Conservation (phyloP, 179 eudicot species). For the Actinidia arguta region DNA sequence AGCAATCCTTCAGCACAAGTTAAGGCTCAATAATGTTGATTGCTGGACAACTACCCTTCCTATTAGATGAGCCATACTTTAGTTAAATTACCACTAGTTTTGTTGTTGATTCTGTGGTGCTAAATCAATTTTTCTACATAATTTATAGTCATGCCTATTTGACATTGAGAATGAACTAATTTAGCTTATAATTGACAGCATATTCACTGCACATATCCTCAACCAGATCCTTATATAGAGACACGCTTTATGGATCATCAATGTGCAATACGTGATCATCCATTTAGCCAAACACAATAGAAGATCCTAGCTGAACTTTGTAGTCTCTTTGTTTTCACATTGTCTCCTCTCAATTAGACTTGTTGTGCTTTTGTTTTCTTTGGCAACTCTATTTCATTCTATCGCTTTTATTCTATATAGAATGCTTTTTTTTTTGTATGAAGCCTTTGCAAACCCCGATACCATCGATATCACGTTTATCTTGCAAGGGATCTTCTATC, state of each 20-base stretch:
- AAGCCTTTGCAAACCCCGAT: conserved; percentile 53
- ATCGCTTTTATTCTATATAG: not conserved
- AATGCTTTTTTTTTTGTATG: conserved; percentile 23
- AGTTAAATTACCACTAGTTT: not conserved
- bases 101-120: not conserved
- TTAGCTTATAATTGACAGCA: conserved; percentile 64
- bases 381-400: not conserved
- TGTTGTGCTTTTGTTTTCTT: not conserved
- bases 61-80: no score
- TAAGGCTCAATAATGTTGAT: no score
- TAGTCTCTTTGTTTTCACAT: conserved; percentile 49
- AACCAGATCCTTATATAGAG: conserved; percentile 61
- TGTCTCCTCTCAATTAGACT: conserved; percentile 6
- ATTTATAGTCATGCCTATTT: not conserved
- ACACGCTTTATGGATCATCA: conserved; percentile 74
- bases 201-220: conserved; percentile 62
- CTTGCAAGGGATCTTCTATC: conserved; percentile 49
- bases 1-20: no score
- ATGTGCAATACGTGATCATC: conserved; percentile 63
- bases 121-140: not conserved
- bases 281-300: conserved; percentile 50
- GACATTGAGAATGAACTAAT: conserved; percentile 9
- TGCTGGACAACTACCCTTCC: no score
- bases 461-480: conserved; percentile 41
- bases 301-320: conserved; percentile 49